Evolutionary conservation across 1,284 basidiomycete species (phyloP).

Genomic region (Coniferiporia sulphurascens): DNA sequence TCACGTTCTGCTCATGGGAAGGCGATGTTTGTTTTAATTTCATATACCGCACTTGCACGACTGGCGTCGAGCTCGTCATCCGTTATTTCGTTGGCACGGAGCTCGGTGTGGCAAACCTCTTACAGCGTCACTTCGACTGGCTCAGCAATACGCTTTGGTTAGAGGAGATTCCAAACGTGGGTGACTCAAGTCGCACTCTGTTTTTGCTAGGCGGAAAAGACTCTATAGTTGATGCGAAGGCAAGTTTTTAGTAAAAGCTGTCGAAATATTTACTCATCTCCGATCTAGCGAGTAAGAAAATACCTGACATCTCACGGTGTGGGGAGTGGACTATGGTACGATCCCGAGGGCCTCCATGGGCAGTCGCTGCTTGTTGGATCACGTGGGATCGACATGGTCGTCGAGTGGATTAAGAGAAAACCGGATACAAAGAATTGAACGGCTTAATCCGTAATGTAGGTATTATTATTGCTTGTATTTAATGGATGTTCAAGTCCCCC

Average conservation of each 20-base stretch:
- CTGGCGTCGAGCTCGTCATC: slow-evolving; percentile 71
- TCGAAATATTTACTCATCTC: slow-evolving; percentile 1
- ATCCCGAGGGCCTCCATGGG: slow-evolving; percentile 68
- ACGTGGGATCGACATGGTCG: slow-evolving; percentile 51
- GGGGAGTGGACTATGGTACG: slow-evolving; percentile 62
- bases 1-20: slow-evolving; percentile 88
- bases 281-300: slow-evolving; percentile 55
- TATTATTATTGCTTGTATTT: neutral
- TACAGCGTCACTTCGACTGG: slow-evolving; percentile 85
- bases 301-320: slow-evolving; percentile 78
- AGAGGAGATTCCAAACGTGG: slow-evolving; percentile 79
- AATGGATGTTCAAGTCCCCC: neutral
- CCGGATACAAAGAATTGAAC: slow-evolving; percentile 1
- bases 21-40: slow-evolving; percentile 89
- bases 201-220: slow-evolving; percentile 82
- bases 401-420: slow-evolving; percentile 56
- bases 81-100: slow-evolving; percentile 85
- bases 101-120: slow-evolving; percentile 79
- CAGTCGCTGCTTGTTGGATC: slow-evolving; percentile 60
- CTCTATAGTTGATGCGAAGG: slow-evolving; percentile 69
- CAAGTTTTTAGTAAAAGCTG: slow-evolving; percentile 29
- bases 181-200: slow-evolving; percentile 52
- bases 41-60: slow-evolving; percentile 63
- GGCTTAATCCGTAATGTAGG: neutral
- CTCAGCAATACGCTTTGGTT: slow-evolving; percentile 84